Conservation (phyloP, 2,329 filamentous ascomycete genomes). For the Sclerotinia trifoliorum region DNA sequence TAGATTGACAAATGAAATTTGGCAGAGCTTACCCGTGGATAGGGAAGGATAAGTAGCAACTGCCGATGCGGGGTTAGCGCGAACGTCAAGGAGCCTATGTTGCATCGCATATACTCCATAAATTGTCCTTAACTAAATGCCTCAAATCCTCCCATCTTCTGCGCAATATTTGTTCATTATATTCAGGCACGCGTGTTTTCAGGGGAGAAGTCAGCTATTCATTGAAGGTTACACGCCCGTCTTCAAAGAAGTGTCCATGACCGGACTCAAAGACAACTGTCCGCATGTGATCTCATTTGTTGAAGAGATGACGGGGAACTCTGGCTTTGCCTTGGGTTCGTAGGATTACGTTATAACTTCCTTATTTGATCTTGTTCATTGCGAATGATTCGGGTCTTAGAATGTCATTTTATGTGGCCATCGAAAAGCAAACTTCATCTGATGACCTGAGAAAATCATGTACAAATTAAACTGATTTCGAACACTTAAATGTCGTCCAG, state of each 20-base stretch:
- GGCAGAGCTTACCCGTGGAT: neutral
- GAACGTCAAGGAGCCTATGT: neutral
- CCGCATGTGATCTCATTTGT: slow-evolving; percentile 2
- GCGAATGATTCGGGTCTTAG: neutral
- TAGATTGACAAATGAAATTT: neutral
- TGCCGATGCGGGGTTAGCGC: slow-evolving; percentile 1
- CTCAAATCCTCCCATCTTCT: too few species aligned
- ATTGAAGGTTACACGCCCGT: neutral
- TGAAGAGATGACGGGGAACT: neutral
- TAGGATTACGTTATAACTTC: neutral
- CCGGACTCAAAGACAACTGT: neutral
- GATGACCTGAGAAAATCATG: neutral
- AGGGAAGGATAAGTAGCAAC: neutral
- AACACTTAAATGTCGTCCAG: neutral
- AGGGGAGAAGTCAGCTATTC: neutral
- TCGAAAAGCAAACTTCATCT: neutral
- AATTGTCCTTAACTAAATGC: neutral
- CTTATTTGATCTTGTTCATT: neutral
- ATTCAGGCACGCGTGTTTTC: neutral
- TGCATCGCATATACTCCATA: neutral
- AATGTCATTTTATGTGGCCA: neutral
- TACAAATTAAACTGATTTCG: neutral
- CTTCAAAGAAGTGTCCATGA: neutral
- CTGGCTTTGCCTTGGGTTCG: neutral
- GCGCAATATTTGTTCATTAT: neutral